Base-by-base conservation (phyloP, 2,329 filamentous ascomycete genomes). In the Diplocarpon rosae region DNA sequence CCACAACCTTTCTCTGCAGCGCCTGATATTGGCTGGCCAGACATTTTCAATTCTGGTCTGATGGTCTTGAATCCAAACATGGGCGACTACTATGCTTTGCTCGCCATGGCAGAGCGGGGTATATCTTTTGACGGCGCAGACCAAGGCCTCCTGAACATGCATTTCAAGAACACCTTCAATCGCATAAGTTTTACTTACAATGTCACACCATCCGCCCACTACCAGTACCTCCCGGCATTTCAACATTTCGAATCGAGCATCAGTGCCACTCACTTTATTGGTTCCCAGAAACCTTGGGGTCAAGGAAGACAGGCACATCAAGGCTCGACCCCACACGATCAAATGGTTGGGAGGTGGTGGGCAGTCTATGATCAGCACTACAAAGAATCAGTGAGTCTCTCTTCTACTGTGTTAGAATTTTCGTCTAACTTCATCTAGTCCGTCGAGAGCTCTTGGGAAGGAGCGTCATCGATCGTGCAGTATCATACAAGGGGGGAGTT, bases 41-140 rank as follows among this genome's bases (percentile, higher is more conserved):
- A 98, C 66, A 76, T 89, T 49, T 96, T 96, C 78, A 98, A 98
- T 66, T 88, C 85, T n/a, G 92, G 92, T 59, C 79, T 98, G 56
- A 93, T 98, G 87, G 87, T 88, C 30, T 66, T 98, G 48, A 82
- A 74, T 13, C 92, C 92, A 29, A 83, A 90, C 65, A 71, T 89
- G 74, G 83, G 82, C 46, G 89, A 94, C 54, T 96, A 89, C 65
- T 82, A 87, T 66, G 84, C 86, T 34, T 72, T 98, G 60, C 71
- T 80, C 52, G 85, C 85, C 51, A 79, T 95, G 72, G 88, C 92
- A 20, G 76, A 88, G 55, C 73, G 80, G 44, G 89, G 89, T 20
- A 85, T 90, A 61, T 95, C 89, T 52, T 98, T 98, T 60, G 92
- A 98, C 62, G 92, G 92, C 39, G 92, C 92, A 31, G 92, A 98